Percentiles rank a stretch among this genome's conserved stretches.
phyloP scores from a whole-genome alignment of 2,329 filamentous ascomycete species.

The Alternaria burnsii region DNA sequence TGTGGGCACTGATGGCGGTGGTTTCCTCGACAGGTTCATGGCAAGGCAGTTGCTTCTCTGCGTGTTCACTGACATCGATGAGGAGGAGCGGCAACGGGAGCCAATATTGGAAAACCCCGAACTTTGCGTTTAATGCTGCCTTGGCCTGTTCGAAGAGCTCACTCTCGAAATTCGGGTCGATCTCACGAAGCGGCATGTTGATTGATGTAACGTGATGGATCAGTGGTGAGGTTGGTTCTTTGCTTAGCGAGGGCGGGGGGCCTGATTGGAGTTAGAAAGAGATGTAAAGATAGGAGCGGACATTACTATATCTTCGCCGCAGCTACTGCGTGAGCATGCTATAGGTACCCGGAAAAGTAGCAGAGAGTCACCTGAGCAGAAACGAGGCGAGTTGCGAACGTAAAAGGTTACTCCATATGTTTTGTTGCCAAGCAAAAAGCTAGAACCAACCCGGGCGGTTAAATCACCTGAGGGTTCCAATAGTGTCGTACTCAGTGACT shows the following conservation, averaged over 20 bases:
- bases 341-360: neutral
- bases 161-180: conserved; percentile 18
- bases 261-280: too few relatives aligned
- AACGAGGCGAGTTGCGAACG: neutral
- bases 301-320: neutral
- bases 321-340: neutral
- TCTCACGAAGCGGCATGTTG: conserved; percentile 22
- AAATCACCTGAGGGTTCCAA: too few relatives aligned
- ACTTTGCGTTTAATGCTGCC: conserved; percentile 20
- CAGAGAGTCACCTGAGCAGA: neutral
- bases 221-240: neutral
- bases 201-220: conserved; percentile 2
- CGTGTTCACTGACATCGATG: conserved; percentile 8
- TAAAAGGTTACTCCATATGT: neutral
- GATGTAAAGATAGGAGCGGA: too few relatives aligned
- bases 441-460: rapidly evolving
- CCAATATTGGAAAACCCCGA: conserved; percentile 11
- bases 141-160: conserved; percentile 18
- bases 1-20: conserved; percentile 15
- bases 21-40: conserved; percentile 22
- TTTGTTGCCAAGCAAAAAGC: too few relatives aligned
- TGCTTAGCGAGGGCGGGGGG: neutral
- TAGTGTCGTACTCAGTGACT: too few relatives aligned
- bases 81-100: conserved; percentile 22
- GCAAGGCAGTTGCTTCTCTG: conserved; percentile 12